Conservation (phyloP, 148 eudicot genomes). For the Oxyria digyna region DNA sequence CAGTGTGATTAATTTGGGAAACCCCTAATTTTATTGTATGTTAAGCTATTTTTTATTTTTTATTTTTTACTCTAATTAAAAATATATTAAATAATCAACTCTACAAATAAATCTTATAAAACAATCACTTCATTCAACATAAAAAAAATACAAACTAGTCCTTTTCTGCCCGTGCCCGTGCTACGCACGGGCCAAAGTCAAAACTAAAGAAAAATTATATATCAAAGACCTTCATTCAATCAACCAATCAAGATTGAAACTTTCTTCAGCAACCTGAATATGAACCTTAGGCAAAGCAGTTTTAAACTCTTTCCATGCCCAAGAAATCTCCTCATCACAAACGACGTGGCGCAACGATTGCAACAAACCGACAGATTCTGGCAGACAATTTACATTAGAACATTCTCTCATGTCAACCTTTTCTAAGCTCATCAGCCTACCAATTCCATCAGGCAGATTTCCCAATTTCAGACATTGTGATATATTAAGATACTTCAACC, state of each 20-base stretch:
- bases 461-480: slow-evolving; percentile 53
- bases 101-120: too few species aligned
- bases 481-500: slow-evolving; percentile 54
- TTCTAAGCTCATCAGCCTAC: slow-evolving; percentile 37
- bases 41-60: too few species aligned
- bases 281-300: slow-evolving; percentile 24
- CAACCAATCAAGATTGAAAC: slow-evolving; percentile 62
- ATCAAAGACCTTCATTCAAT: slow-evolving; percentile 19
- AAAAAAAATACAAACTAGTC: too few species aligned
- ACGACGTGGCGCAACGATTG: slow-evolving; percentile 37
- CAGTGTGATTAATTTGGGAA: too few species aligned
- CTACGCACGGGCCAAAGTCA: too few species aligned
- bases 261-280: slow-evolving; percentile 58
- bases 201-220: too few species aligned
- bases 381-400: slow-evolving; percentile 32
- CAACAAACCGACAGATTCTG: slow-evolving; percentile 18
- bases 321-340: slow-evolving; percentile 68
- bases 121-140: too few species aligned
- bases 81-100: too few species aligned
- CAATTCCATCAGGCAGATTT: slow-evolving; percentile 43
- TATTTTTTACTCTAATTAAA: too few species aligned
- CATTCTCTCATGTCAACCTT: slow-evolving; percentile 84
- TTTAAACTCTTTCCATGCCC: slow-evolving; percentile 48
- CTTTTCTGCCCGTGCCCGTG: too few species aligned
- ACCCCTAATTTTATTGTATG: too few species aligned